phyloP scores from a whole-genome alignment of 2,329 filamentous ascomycete species.

The Curvularia lunata region DNA sequence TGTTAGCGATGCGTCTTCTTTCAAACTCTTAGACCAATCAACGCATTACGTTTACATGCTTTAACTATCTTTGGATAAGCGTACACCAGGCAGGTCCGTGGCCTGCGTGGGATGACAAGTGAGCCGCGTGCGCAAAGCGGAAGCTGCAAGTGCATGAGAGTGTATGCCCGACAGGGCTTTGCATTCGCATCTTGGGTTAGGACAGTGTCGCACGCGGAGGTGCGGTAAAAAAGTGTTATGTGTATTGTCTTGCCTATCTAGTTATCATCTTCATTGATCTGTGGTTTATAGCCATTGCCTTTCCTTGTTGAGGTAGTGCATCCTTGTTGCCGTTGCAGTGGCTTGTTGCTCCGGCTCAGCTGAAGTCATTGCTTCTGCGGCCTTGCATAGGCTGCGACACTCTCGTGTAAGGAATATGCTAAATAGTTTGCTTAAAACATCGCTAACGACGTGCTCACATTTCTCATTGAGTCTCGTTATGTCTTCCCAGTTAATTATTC shows the following conservation, averaged over 20 bases:
- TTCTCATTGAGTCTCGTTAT: conserved; percentile 36
- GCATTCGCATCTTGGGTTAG: not conserved
- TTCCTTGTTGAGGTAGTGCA: too few species aligned
- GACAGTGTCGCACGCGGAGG: not conserved
- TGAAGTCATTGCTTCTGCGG: too few species aligned
- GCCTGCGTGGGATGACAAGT: not conserved
- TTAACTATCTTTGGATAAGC: not conserved
- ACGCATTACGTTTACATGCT: not conserved
- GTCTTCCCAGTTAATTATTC: conserved; percentile 7
- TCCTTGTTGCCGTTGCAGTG: too few species aligned
- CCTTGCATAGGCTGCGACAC: not conserved
- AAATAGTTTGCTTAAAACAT: not conserved
- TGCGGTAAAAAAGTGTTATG: not conserved
- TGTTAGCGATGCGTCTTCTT: not conserved
- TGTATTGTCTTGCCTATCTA: not conserved
- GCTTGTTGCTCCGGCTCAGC: too few species aligned
- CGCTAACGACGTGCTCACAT: not conserved
- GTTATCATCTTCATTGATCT: not conserved
- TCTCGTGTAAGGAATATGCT: not conserved
- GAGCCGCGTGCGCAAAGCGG: not conserved
- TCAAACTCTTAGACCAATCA: not conserved
- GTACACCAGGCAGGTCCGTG: not conserved
- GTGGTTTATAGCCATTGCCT: too few species aligned
- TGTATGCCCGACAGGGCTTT: not conserved
- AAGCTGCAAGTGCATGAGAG: not conserved